A percentile compares a stretch with the other conserved stretches of the same genome.
These are phyloP conservation scores for Fusarium falciforme DNA, from an alignment of 2,329 filamentous ascomycete species.

Conservation along the genomic window DNA sequence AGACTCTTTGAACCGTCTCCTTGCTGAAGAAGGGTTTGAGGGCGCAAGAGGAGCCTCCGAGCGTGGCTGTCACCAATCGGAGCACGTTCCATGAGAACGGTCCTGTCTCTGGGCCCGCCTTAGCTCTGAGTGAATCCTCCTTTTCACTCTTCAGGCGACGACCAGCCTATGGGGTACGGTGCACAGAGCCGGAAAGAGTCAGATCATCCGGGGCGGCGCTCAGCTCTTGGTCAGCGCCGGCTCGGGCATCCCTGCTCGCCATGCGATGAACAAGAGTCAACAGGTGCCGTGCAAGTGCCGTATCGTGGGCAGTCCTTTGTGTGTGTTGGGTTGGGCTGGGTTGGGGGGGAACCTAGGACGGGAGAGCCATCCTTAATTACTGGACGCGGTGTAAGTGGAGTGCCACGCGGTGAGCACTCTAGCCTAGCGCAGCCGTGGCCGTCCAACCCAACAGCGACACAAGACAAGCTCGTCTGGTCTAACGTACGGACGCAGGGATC, in stretches of 20 bases:
- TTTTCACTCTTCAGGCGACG: constrained; percentile 4
- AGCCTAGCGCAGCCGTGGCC: not conserved
- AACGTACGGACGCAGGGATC: constrained; percentile 35
- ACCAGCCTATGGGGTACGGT: constrained; percentile 22
- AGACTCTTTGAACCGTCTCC: constrained; percentile 15
- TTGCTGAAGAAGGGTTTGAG: constrained; percentile 34
- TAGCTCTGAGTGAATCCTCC: constrained; percentile 32
- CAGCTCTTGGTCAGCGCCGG: constrained; percentile 18
- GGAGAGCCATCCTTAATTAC: constrained; percentile 6
- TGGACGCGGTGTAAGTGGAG: constrained; percentile 16
- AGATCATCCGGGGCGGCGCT: constrained; percentile 28
- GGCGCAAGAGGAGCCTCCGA: constrained; percentile 17
- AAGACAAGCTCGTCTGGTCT: constrained; percentile 7
- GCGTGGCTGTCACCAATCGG: constrained; percentile 35
- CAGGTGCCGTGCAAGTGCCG: constrained; percentile 38
- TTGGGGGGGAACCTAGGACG: not conserved
- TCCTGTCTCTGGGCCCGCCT: constrained; percentile 31
- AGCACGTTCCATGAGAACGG: constrained; percentile 42
- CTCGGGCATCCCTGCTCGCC: constrained; percentile 33
- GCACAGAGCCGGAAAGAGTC: constrained; percentile 32
- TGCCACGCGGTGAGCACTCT: constrained; percentile 10
- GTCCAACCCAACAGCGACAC: not conserved
- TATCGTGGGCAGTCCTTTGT: not conserved
- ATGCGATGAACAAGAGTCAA: constrained; percentile 25
- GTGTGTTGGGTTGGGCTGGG: not conserved